Evolutionary conservation across 2,329 filamentous ascomycete genomes (phyloP), one percentile per base, ranked within the genome.

Genomic region (Helminthosporium solani): DNA sequence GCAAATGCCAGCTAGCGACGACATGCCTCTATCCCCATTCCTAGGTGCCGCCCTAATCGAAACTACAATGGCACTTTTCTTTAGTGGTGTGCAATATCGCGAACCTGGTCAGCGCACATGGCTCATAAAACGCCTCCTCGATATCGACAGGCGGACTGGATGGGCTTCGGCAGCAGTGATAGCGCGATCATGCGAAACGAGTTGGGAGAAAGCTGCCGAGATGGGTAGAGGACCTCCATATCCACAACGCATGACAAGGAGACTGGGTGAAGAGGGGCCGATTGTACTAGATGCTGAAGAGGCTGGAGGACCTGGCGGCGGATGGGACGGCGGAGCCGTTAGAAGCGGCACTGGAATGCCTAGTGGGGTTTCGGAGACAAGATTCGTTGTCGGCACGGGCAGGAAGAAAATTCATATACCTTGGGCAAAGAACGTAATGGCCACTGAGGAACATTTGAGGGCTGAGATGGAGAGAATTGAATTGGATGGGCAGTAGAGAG

Each of bases 141-240:
- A 90, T 57, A 85, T 95, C 31, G 82, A 87, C 2, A 82, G 85
- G 1, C 76, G 94, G 7, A 96, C 90, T 0, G 94, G 94, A 0
- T 96, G 90, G 87, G 86, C 90, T 59, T 90, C 87, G 1, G 87
- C 90, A 1, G 80, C 83, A 27, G 83, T 90, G 33, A 92, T 96
- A 52, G 89, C 89, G 0, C 78, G 82, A 39, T 90, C 90, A 1
- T 95, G 90, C 67, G 91, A 97, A 69, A 85, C 84, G 2, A 80
- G 84, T 0, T 99, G 94, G 94, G 78, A 81, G 48, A 88, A 85
- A 63, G 84, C 87, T 1, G 86, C 82, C 3, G 80, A 85, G 50
- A 75, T 87, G 57, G 88, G 88, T 0, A 79, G 83, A 36, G 92
- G 90, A 0, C 90, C 90, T 3, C 83, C 83, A 1, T 96, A 95